These are phyloP conservation scores for Sordariomycetes sp. DNA, from an alignment of 2,329 filamentous ascomycete species.

Conservation along the genomic window DNA sequence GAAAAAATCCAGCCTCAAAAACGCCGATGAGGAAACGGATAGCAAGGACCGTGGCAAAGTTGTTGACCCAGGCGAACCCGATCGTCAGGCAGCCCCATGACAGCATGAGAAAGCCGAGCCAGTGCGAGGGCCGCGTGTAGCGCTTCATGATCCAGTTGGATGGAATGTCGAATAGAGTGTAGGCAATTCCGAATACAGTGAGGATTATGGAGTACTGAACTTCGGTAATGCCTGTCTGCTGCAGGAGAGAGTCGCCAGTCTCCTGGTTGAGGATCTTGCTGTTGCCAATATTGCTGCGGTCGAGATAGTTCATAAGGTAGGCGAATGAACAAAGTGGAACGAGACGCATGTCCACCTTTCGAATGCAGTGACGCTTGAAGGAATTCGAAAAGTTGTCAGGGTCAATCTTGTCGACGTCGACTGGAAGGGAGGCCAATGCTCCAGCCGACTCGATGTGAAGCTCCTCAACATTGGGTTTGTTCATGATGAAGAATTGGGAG, in stretches of 20 bases:
- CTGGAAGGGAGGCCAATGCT: too few relatives aligned
- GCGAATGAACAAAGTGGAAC: slow-evolving; percentile 43
- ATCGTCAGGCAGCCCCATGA: slow-evolving; percentile 61
- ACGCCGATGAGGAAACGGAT: slow-evolving; percentile 60
- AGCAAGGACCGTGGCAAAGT: slow-evolving; percentile 53
- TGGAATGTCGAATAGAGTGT: slow-evolving; percentile 52
- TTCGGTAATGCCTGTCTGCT: slow-evolving; percentile 50
- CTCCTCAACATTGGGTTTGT: too few relatives aligned
- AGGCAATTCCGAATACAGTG: slow-evolving; percentile 53
- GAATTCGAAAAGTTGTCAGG: slow-evolving; percentile 2
- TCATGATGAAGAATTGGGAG: too few relatives aligned
- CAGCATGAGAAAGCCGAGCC: slow-evolving; percentile 57
- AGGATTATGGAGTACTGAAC: slow-evolving; percentile 51
- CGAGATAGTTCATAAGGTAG: slow-evolving; percentile 49
- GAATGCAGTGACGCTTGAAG: too few relatives aligned
- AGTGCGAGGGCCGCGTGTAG: slow-evolving; percentile 50
- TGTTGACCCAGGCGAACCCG: slow-evolving; percentile 54
- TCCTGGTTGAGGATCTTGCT: slow-evolving; percentile 56
- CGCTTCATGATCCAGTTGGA: slow-evolving; percentile 60
- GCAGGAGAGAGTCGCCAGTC: slow-evolving; percentile 51
- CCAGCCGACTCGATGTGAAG: too few relatives aligned
- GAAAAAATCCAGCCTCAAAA: slow-evolving; percentile 50
- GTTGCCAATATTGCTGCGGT: slow-evolving; percentile 59
- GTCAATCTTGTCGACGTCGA: background rate
- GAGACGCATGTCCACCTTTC: slow-evolving; percentile 42